Base-by-base conservation (phyloP, 225 moss, liverwort and hornwort species). In the Marchantia paleacea region DNA sequence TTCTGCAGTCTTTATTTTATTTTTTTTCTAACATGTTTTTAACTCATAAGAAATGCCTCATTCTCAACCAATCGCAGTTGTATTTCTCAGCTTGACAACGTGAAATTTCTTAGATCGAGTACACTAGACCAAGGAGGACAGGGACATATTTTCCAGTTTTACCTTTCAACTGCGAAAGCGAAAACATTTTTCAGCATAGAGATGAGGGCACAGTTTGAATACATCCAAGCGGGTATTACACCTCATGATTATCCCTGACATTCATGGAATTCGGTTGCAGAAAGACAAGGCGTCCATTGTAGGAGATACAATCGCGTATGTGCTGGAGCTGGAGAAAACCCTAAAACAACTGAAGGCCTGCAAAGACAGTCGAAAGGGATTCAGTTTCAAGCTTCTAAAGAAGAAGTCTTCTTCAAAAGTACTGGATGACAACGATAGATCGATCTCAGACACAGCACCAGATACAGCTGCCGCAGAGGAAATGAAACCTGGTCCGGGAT, bases 241-340 rank as follows among this genome's bases (percentile, higher is more conserved):
- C 39, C 39, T 39, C 39, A 39, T 39, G 39, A 39, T 39, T 39
- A 2, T 16, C 62, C 62, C 10, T 24, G 22, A 62, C 16, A 20
- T 20, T 58, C 10, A 25, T 69, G 69, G 16, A 39, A 69, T 48
- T 61, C 20, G 79, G 0, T 20, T 75, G 71, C 91, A 92, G 89
- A 97, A 97, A 80, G 97, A 97, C 88, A 97, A 97, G 83, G 97
- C 97, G 3, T 97, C 97, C 12, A 97, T 97, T 2, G 97, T 97
- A 16, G 97, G 97, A 0, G 97, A 97, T 58, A 97, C 97, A 0
- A 97, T 97, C 16, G 92, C 92, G 2, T 97, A 97, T 25, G 97
- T 97, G 47, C 50, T 95, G 82, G 97, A 97, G 92, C 85, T 97
- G 14, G 94, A 97, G 85, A 97, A 97, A 81, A 89, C 92, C 52